Conservation (phyloP, 257 asterid genomes). For the Henckelia pumila region DNA sequence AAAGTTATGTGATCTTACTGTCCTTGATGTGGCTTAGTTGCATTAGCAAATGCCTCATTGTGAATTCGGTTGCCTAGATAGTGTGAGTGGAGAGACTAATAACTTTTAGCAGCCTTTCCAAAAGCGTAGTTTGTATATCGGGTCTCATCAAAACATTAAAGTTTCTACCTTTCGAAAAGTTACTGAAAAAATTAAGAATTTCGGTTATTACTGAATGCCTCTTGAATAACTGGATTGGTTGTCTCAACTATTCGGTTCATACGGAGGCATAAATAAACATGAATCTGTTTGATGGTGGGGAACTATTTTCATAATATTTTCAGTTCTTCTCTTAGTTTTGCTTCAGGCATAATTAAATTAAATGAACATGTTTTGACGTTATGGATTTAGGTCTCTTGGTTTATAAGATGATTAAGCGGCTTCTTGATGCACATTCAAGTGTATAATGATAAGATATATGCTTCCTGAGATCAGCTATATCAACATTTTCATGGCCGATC, state of each 20-base stretch:
- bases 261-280: constrained; percentile 34
- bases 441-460: constrained; percentile 27
- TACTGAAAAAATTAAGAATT: too few species aligned
- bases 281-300: constrained; percentile 16
- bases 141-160: too few species aligned
- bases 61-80: too few species aligned
- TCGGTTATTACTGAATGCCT: constrained; percentile 15
- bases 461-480: constrained; percentile 22
- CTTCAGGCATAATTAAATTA: constrained; percentile 12
- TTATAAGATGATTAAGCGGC: constrained; percentile 26
- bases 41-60: too few species aligned
- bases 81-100: too few species aligned
- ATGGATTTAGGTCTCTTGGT: neutral
- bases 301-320: neutral
- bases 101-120: too few species aligned
- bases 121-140: too few species aligned
- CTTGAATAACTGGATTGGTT: constrained; percentile 28
- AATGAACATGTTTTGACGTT: neutral
- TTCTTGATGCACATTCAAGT: constrained; percentile 23
- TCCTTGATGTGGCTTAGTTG: too few species aligned
- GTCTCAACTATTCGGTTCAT: constrained; percentile 36
- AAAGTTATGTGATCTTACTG: too few species aligned
- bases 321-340: constrained; percentile 16
- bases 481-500: constrained; percentile 19
- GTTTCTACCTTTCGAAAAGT: too few species aligned